phyloP scores from a whole-genome alignment of 345 rosid genomes.

The Gossypium longicalyx region DNA sequence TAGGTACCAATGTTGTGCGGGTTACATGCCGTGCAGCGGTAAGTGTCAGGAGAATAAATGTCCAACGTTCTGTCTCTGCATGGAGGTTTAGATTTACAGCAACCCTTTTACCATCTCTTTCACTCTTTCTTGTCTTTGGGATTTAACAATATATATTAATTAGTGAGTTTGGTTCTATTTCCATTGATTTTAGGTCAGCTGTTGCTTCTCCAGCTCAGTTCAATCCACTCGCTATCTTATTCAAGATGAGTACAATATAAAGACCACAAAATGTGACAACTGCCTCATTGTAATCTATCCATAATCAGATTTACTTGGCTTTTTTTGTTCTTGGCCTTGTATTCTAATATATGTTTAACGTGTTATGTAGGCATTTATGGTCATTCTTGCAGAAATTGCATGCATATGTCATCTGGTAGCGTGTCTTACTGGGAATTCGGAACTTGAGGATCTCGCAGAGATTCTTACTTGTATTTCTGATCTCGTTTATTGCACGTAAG shows the following conservation, averaged over 20 bases:
- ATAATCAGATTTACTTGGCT: not conserved
- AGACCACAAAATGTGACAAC: conserved; percentile 68
- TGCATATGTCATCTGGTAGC: conserved; percentile 68
- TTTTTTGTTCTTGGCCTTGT: not conserved
- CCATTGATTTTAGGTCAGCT: conserved; percentile 30
- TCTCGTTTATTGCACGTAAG: conserved; percentile 69
- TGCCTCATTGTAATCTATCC: conserved; percentile 56
- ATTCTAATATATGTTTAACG: not conserved
- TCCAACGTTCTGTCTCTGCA: conserved; percentile 65
- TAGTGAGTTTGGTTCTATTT: not conserved
- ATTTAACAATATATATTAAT: not conserved
- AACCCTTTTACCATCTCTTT: not conserved
- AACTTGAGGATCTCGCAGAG: conserved; percentile 55
- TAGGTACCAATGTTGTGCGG: conserved; percentile 72
- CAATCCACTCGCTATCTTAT: conserved; percentile 70
- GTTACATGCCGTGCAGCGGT: conserved; percentile 77
- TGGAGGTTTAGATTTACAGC: conserved; percentile 46
- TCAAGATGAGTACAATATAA: conserved; percentile 77
- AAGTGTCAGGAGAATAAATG: conserved; percentile 59
- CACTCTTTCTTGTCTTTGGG: not conserved
- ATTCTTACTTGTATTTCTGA: conserved; percentile 41
- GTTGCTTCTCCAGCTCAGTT: conserved; percentile 46
- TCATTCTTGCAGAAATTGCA: conserved; percentile 58
- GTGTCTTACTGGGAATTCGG: conserved; percentile 51
- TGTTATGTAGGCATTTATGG: conserved; percentile 57